Percentiles rank a stretch among this genome's conserved stretches.
Evolutionary conservation across 352 stramenopile species (phyloP).

Genomic region (Phytophthora citrophthora): DNA sequence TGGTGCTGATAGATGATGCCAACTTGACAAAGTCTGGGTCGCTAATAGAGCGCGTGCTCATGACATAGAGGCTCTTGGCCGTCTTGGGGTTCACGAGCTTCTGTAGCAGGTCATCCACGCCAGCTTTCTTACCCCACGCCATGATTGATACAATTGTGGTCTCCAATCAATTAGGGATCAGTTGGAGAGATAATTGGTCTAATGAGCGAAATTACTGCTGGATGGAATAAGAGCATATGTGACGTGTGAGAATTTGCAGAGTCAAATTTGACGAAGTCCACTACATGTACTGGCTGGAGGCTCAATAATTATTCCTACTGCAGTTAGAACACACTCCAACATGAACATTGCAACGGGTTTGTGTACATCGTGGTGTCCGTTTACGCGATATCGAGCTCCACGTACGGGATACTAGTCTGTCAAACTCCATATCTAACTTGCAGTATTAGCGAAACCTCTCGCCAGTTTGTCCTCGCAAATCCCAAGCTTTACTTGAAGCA

Average conservation of each 20-base stretch:
- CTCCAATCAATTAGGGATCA: conserved; percentile 26
- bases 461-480: conserved; percentile 2
- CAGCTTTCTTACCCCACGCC: conserved; percentile 74
- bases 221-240: conserved; percentile 19
- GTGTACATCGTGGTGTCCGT: too few species aligned
- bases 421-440: background rate
- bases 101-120: conserved; percentile 79
- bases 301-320: too few species aligned
- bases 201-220: background rate
- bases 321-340: too few species aligned
- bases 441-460: conserved; percentile 4
- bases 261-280: too few species aligned
- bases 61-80: conserved; percentile 71
- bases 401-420: background rate
- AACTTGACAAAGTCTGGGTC: conserved; percentile 60
- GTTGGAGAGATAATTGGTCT: conserved; percentile 7
- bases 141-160: conserved; percentile 45
- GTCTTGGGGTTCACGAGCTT: conserved; percentile 69
- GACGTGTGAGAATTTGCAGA: conserved; percentile 12
- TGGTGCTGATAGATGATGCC: conserved; percentile 55
- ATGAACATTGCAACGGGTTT: too few species aligned
- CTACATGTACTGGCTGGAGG: too few species aligned
- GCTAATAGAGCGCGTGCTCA: conserved; percentile 71
- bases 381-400: too few species aligned
- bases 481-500: background rate